A percentile compares a stretch with the other conserved stretches of the same genome.
These are phyloP conservation scores for Urostyla sp. DNA, from an alignment of 73 alveolate species.

Conservation along the genomic window DNA sequence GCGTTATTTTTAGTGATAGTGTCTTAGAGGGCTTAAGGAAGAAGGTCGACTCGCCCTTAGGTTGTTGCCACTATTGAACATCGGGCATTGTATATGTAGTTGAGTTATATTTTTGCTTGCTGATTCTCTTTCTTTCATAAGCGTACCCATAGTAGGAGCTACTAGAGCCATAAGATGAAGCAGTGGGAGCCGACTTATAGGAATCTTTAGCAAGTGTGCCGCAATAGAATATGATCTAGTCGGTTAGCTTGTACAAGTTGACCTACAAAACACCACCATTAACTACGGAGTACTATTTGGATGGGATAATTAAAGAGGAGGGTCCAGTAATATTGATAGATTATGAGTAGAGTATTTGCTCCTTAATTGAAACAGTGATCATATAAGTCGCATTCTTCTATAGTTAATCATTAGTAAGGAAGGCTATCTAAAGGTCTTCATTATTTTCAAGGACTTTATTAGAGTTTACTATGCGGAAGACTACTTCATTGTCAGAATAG, in stretches of 20 bases:
- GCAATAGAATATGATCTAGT: neutral
- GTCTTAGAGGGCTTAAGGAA: neutral
- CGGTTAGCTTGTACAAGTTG: neutral
- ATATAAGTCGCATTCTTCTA: neutral
- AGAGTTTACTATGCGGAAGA: neutral
- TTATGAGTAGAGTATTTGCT: neutral
- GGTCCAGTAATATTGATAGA: neutral
- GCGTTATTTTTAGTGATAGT: neutral
- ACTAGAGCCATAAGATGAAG: too few relatives aligned
- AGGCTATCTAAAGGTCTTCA: neutral
- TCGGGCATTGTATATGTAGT: too few relatives aligned
- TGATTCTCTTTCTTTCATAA: too few relatives aligned
- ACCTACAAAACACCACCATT: neutral
- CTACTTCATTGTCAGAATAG: neutral
- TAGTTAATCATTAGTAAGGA: neutral
- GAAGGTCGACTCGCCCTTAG: constrained; percentile 33
- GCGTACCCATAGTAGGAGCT: too few relatives aligned
- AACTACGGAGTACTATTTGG: neutral
- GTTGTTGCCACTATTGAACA: neutral
- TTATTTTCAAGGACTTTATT: neutral
- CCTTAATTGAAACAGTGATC: constrained; percentile 8
- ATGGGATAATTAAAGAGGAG: neutral
- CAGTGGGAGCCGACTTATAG: too few relatives aligned
- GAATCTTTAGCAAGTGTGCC: too few relatives aligned
- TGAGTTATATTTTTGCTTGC: too few relatives aligned